phyloP scores from a whole-genome alignment of 2,329 filamentous ascomycete genomes.

The Plectosphaerella cucumerina region DNA sequence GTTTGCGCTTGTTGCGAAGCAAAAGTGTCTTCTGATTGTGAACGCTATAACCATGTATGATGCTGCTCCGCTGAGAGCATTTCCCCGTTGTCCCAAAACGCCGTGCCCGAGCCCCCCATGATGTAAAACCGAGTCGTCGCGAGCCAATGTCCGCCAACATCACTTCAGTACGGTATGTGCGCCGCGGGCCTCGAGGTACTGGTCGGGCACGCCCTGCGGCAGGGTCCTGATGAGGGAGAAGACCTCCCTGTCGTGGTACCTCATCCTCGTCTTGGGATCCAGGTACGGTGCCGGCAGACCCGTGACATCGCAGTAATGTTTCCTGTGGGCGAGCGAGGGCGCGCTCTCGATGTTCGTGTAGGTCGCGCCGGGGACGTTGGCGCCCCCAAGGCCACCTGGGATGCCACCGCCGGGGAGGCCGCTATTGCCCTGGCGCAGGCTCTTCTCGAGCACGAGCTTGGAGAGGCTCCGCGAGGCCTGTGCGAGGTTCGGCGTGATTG shows the following conservation, averaged over 20 bases:
- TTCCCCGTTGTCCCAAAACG: not conserved
- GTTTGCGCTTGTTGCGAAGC: not conserved
- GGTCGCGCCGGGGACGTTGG: constrained; percentile 66
- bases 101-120: not conserved
- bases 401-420: constrained; percentile 52
- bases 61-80: not conserved
- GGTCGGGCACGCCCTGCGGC: constrained; percentile 78
- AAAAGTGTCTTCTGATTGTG: constrained; percentile 1
- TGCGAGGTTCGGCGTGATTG: constrained; percentile 65
- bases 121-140: not conserved
- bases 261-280: constrained; percentile 89
- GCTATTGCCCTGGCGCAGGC: constrained; percentile 48
- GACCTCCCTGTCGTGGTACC: constrained; percentile 91
- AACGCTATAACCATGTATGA: not conserved
- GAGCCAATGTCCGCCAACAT: not conserved
- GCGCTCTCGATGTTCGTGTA: constrained; percentile 97
- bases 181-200: constrained; percentile 82
- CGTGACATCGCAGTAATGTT: constrained; percentile 93
- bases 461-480: constrained; percentile 84
- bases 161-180: constrained; percentile 93
- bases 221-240: constrained; percentile 79
- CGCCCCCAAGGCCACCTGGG: constrained; percentile 27
- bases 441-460: constrained; percentile 85
- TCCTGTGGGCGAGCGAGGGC: constrained; percentile 78
- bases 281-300: constrained; percentile 87